phyloP scores from a whole-genome alignment of 345 rosid species.

The Lenwebbia sp. region DNA sequence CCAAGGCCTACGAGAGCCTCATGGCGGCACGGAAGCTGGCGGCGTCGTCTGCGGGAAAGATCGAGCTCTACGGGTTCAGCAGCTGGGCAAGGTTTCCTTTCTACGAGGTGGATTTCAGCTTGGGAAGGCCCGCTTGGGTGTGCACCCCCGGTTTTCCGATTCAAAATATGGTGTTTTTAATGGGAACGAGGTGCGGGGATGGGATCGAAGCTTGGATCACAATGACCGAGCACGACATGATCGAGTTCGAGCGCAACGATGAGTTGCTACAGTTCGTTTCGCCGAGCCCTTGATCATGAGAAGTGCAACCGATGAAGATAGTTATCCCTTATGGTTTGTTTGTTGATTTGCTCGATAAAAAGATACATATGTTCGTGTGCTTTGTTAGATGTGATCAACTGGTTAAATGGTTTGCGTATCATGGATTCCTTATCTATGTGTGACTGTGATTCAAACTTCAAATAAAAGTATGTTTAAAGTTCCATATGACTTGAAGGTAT shows the following conservation, averaged over 20 bases:
- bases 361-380: neutral
- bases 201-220: conserved; percentile 8
- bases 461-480: neutral
- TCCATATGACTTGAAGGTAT: neutral
- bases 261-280: neutral
- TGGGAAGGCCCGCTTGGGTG: conserved; percentile 3
- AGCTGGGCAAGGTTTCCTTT: neutral
- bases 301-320: neutral
- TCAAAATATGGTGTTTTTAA: neutral
- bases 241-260: neutral
- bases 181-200: neutral
- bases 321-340: neutral
- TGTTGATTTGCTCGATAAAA: neutral
- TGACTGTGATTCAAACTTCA: neutral
- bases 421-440: neutral
- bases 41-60: neutral
- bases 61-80: neutral
- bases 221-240: neutral
- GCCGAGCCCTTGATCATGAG: neutral
- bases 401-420: neutral
- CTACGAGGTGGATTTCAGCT: conserved; percentile 4
- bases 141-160: neutral
- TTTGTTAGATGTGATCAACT: neutral
- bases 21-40: neutral
- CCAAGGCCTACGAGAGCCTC: neutral